These are phyloP conservation scores for Ustilago nuda DNA, from an alignment of 1,284 basidiomycete genomes.

Conservation along the genomic window DNA sequence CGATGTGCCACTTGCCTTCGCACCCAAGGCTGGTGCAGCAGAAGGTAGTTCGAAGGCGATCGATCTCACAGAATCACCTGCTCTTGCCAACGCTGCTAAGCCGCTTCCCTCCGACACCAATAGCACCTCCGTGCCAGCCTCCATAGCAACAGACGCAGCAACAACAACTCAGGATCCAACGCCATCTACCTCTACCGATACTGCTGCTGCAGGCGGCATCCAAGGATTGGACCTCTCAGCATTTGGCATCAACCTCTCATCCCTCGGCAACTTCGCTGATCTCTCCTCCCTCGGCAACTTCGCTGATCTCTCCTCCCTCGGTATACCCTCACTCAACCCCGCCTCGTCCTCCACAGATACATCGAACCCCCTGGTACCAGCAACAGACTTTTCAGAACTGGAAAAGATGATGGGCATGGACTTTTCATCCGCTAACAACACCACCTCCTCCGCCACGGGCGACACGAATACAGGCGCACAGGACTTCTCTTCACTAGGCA, in stretches of 20 bases:
- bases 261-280: conserved; percentile 21
- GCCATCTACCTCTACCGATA: neutral
- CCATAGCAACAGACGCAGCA: neutral
- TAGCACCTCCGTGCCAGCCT: neutral
- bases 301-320: conserved; percentile 39
- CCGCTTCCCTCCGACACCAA: neutral
- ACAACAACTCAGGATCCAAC: conserved; percentile 2
- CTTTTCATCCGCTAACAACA: conserved; percentile 19
- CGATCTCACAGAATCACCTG: conserved; percentile 44
- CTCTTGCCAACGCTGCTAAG: conserved; percentile 11
- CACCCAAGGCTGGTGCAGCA: conserved; percentile 26
- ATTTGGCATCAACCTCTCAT: conserved; percentile 41
- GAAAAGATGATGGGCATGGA: conserved; percentile 52
- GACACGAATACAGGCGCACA: neutral
- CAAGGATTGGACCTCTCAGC: conserved; percentile 37
- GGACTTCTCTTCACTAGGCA: conserved; percentile 27
- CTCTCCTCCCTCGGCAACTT: conserved; percentile 28
- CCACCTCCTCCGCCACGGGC: neutral
- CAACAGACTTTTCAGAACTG: conserved; percentile 31
- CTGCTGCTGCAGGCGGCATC: conserved; percentile 10
- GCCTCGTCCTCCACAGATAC: conserved; percentile 9
- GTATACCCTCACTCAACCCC: conserved; percentile 20
- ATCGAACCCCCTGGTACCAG: conserved; percentile 9
- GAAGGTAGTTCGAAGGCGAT: conserved; percentile 23
- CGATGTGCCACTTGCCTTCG: conserved; percentile 49